Conservation (phyloP, 805 yeast genomes). For the Diddensiella transvaalensis region DNA sequence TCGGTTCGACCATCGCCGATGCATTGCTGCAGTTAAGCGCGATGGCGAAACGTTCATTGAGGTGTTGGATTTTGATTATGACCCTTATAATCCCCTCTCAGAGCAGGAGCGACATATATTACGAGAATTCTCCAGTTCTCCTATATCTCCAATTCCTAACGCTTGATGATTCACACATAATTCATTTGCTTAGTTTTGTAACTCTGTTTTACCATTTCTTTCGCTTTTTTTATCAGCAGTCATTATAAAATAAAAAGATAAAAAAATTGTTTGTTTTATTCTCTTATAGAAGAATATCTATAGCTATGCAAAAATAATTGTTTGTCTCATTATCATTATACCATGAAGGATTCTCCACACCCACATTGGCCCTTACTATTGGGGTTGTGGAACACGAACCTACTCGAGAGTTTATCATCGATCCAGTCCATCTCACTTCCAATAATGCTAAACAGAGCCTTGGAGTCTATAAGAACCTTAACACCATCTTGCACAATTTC, state of each 20-base stretch:
- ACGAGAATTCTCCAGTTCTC: not conserved
- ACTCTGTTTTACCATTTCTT: no score
- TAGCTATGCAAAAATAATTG: no score
- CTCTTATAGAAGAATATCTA: no score
- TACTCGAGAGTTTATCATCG: conserved; percentile 83
- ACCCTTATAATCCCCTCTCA: conserved; percentile 17
- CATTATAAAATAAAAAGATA: no score
- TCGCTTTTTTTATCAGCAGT: no score
- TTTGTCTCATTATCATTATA: no score
- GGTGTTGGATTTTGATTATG: conserved; percentile 70
- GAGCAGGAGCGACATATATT: not conserved
- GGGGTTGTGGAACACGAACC: conserved; percentile 92
- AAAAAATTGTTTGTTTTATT: no score
- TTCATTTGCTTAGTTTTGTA: no score
- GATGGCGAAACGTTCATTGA: conserved; percentile 71
- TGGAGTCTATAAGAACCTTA: conserved; percentile 87
- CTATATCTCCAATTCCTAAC: not conserved
- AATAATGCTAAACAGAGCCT: conserved; percentile 90
- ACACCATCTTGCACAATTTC: conserved; percentile 89
- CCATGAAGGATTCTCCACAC: conserved; percentile 98
- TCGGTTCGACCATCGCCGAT: conserved; percentile 72
- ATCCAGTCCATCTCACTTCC: conserved; percentile 99
- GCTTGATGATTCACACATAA: not conserved
- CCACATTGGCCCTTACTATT: conserved; percentile 98
- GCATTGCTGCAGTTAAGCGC: conserved; percentile 88